These are phyloP conservation scores for Fraxinus velutina DNA, from an alignment of 305 asterid species.

Conservation along the genomic window DNA sequence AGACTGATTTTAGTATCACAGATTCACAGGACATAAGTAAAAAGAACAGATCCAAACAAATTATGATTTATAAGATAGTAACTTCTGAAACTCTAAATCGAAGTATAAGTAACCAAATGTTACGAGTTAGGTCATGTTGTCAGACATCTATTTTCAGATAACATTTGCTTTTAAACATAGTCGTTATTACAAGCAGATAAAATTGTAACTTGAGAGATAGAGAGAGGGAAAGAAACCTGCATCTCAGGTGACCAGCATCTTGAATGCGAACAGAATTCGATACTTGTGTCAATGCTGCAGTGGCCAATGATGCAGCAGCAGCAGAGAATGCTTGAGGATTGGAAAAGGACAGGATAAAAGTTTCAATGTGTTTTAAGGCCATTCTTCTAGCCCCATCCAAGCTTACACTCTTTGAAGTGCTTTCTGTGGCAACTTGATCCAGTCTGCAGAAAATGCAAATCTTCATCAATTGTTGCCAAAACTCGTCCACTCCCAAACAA, in stretches of 20 bases:
- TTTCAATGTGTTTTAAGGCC: slow-evolving; percentile 75
- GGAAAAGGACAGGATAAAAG: slow-evolving; percentile 62
- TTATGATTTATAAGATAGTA: not conserved
- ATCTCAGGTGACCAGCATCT: slow-evolving; percentile 94
- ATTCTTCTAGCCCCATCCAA: slow-evolving; percentile 64
- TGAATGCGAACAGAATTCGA: slow-evolving; percentile 76
- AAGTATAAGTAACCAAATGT: not conserved
- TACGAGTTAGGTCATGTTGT: not conserved
- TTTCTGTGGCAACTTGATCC: slow-evolving; percentile 67
- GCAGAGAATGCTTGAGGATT: slow-evolving; percentile 74
- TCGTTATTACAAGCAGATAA: not conserved
- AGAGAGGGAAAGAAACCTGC: slow-evolving; percentile 54
- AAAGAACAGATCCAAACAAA: not conserved
- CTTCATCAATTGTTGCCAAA: slow-evolving; percentile 1
- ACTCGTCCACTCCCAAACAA: not conserved
- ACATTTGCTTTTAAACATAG: not conserved
- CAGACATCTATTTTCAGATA: not conserved
- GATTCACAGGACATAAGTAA: not conserved
- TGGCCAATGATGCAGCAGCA: slow-evolving; percentile 72
- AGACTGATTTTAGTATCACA: not conserved
- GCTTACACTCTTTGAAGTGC: slow-evolving; percentile 58
- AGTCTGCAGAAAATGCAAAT: slow-evolving; percentile 45
- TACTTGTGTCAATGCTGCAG: slow-evolving; percentile 68
- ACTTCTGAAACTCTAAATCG: not conserved
- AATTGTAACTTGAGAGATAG: not conserved